Evolutionary conservation across 2,329 filamentous ascomycete genomes (phyloP).

Genomic region (Apiospora hydei): DNA sequence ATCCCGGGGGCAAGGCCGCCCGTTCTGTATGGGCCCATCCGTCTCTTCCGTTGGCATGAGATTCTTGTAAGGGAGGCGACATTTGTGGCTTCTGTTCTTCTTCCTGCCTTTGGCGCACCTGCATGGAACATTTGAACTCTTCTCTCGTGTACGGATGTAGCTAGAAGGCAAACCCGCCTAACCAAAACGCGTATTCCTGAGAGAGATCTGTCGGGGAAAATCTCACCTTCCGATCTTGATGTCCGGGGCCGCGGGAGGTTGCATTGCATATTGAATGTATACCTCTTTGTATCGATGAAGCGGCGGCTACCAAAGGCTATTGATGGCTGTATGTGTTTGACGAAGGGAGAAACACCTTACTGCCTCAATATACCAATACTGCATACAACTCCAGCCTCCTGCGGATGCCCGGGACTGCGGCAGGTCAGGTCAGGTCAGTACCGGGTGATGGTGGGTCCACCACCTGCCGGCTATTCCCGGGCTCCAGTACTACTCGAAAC

Average conservation of each 20-base stretch:
- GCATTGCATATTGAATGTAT: neutral
- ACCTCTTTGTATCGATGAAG: neutral
- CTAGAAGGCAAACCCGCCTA: neutral
- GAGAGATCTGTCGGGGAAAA: neutral
- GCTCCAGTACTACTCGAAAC: neutral
- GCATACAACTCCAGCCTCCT: neutral
- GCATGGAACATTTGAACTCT: neutral
- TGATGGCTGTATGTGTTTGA: neutral
- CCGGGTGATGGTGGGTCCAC: constrained; percentile 16
- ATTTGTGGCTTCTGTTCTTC: neutral
- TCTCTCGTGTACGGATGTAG: neutral
- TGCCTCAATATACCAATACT: neutral
- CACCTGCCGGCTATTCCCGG: constrained; percentile 11
- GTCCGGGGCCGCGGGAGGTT: neutral
- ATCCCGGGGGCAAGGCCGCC: neutral
- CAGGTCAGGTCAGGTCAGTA: neutral
- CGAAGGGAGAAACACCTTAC: neutral
- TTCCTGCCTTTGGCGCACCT: neutral
- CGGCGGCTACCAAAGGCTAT: constrained; percentile 3
- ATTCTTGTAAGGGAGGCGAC: neutral
- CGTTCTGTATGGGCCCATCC: neutral
- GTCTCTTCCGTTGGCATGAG: neutral
- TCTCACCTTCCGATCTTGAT: constrained; percentile 5
- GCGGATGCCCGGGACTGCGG: neutral
- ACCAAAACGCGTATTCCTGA: neutral